Base-by-base conservation (phyloP, 768 basidiomycete genomes). In the Podaxis sp. region DNA sequence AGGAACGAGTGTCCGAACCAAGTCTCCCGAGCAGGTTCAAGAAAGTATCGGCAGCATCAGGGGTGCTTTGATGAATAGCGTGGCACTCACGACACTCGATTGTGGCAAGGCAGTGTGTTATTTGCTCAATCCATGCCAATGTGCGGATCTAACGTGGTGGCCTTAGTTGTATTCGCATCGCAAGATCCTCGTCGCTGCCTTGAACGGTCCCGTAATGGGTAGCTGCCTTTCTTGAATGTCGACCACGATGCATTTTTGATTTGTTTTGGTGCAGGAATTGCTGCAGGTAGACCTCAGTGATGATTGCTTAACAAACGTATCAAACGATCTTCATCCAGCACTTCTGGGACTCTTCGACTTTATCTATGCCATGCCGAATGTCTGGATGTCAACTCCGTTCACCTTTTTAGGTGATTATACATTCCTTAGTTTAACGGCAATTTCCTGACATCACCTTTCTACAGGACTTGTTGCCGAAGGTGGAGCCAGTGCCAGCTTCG, bases 161-260 rank as follows among this genome's bases (percentile, higher is more conserved):
- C 36, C 56, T 18, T 59, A 90, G 88, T 71, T 90, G n/a, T 86
- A 85, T 63, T 79, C 80, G 0, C 89, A 91, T 66, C 77, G 76
- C 58, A 91, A 91, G 69, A 74, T 90, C 14, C 76, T 90, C 16
- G 82, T 90, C 11, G 88, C 87, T 11, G 88, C 86, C 1, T 64
- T 90, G 21, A 89, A 91, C 63, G 89, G 89, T 0, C 89, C 89
- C 16, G 89, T 87, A 4, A 84, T 91, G 81, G 89, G 88, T 87
- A 69, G 77, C 58, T 47, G 4, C 10, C 28, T 52, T 18, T 32
- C 36, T 14, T 25, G 37, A 42, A 44, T 44, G 11, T 46, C 52
- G 36, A 11, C 50, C 21, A 23, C 46, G 21, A 13, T 57, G 44
- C 21, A 63, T 4, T 48, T 40, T 40, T 52, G 42, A 16, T 44